These are phyloP conservation scores for Penicillium sp. DNA, from an alignment of 2,329 filamentous ascomycete species.

Conservation along the genomic window DNA sequence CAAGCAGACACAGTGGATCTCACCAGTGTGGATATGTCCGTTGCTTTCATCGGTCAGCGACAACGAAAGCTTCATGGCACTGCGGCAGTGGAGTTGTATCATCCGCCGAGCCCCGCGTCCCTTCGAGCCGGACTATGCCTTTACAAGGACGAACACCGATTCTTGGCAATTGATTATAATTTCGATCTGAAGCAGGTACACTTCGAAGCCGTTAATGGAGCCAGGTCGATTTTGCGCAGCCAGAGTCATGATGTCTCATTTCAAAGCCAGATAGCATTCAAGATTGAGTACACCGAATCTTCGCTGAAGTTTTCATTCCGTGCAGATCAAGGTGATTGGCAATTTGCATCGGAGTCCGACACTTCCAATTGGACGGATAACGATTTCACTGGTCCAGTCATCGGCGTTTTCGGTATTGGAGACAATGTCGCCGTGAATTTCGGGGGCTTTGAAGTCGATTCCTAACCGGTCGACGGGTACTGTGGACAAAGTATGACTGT, in stretches of 20 bases:
- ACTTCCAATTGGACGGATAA: conserved; percentile 2
- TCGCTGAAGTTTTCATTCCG: conserved; percentile 1
- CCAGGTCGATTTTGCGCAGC: neutral
- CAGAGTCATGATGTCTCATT: neutral
- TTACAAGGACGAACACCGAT: conserved; percentile 13
- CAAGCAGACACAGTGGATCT: neutral
- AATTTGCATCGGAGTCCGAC: neutral
- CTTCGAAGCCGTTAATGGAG: conserved; percentile 1
- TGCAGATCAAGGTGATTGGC: neutral
- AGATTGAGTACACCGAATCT: conserved; percentile 1
- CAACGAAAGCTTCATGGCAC: conserved; percentile 3
- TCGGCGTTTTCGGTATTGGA: conserved; percentile 8
- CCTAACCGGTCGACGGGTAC: neutral
- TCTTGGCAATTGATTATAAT: conserved; percentile 4
- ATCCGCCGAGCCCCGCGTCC: neutral
- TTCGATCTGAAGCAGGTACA: neutral
- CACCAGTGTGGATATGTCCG: neutral
- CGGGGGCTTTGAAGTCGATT: conserved; percentile 3
- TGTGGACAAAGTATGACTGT: too few relatives aligned
- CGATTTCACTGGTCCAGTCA: conserved; percentile 8
- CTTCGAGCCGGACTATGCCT: conserved; percentile 5
- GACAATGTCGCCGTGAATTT: neutral
- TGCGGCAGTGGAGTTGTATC: neutral
- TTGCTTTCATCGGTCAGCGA: conserved; percentile 6
- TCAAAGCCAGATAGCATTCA: neutral